Conservation (phyloP, 2,329 filamentous ascomycete species). For the Monosporascus ibericus region DNA sequence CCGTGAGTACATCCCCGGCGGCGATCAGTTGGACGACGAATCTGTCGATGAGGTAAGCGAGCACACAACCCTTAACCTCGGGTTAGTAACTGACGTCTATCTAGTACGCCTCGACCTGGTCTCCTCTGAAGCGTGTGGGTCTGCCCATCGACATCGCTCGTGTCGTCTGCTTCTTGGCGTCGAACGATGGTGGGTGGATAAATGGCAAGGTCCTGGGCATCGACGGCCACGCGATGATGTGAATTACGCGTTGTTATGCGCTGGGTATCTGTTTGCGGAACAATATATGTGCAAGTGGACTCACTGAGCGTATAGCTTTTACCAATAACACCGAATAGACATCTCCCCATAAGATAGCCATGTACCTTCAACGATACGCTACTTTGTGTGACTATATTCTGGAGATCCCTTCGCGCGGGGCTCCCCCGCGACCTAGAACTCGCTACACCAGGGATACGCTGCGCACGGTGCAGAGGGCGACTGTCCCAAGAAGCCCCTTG, state of each 20-base stretch:
- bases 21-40: slow-evolving; percentile 49
- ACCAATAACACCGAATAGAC: too few relatives aligned
- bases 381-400: too few relatives aligned
- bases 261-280: too few relatives aligned
- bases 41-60: slow-evolving; percentile 48
- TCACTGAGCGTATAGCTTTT: too few relatives aligned
- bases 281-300: too few relatives aligned
- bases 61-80: neutral
- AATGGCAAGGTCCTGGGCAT: slow-evolving; percentile 32
- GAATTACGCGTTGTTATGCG: slow-evolving; percentile 3
- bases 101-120: slow-evolving; percentile 57
- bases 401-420: too few relatives aligned
- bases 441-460: too few relatives aligned
- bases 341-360: too few relatives aligned
- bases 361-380: too few relatives aligned
- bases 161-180: slow-evolving; percentile 51
- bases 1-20: slow-evolving; percentile 56
- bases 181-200: slow-evolving; percentile 40
- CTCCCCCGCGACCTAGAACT: too few relatives aligned
- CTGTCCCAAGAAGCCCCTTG: too few relatives aligned
- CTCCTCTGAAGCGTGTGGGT: slow-evolving; percentile 58
- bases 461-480: too few relatives aligned
- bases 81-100: neutral
- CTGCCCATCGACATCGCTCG: slow-evolving; percentile 63
- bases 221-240: slow-evolving; percentile 27